Conservation (phyloP, 208 protist species). For the Trypanosoma scelopori region DNA sequence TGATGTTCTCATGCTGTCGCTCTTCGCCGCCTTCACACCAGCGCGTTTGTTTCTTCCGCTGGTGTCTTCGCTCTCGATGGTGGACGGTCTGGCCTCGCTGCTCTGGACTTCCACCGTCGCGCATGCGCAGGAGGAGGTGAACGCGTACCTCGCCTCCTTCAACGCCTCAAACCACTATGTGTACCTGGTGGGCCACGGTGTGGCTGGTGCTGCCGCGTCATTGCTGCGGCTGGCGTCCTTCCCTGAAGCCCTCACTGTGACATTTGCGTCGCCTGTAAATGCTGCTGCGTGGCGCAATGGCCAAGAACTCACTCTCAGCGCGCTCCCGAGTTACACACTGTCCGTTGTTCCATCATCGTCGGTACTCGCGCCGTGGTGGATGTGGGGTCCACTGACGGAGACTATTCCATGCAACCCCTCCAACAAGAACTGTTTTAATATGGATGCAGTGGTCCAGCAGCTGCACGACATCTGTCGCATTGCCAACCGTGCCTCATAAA, state of each 20-base stretch:
- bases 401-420: conserved; percentile 39
- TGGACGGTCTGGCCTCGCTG: conserved; percentile 40
- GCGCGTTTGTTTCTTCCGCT: conserved; percentile 30
- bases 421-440: conserved; percentile 33
- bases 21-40: conserved; percentile 60
- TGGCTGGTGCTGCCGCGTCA: conserved; percentile 9
- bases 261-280: conserved; percentile 11
- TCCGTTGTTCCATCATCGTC: conserved; percentile 32
- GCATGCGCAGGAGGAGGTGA: neutral
- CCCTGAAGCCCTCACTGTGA: conserved; percentile 3
- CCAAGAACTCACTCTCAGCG: conserved; percentile 1
- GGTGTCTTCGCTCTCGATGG: conserved; percentile 42
- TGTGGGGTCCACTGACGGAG: conserved; percentile 34
- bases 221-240: neutral
- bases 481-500: too few relatives aligned
- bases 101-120: conserved; percentile 34
- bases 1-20: conserved; percentile 41
- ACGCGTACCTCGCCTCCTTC: neutral
- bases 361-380: conserved; percentile 35
- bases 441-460: conserved; percentile 34
- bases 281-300: conserved; percentile 19
- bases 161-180: conserved; percentile 5
- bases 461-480: conserved; percentile 11
- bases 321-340: conserved; percentile 28
- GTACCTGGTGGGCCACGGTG: conserved; percentile 29